Evolutionary conservation across 2,329 filamentous ascomycete genomes (phyloP).

Genomic region (Lasiodiplodia sp.): DNA sequence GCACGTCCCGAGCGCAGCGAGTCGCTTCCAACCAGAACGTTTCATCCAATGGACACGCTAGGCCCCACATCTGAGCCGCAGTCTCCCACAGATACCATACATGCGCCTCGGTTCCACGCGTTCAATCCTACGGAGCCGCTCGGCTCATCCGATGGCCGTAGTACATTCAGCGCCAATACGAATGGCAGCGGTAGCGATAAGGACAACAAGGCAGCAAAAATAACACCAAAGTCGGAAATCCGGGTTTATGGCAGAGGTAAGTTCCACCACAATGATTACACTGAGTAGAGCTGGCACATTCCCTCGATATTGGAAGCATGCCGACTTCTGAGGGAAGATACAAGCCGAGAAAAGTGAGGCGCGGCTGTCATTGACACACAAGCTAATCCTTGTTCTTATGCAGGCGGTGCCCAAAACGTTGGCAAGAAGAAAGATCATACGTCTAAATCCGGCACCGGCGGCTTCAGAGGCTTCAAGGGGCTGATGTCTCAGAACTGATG

Average conservation of each 20-base stretch:
- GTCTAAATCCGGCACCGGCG: constrained; percentile 22
- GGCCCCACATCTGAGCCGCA: constrained; percentile 13
- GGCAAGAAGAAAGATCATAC: constrained; percentile 55
- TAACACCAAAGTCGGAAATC: constrained; percentile 58
- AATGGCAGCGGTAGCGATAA: constrained; percentile 46
- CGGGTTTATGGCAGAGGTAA: constrained; percentile 64
- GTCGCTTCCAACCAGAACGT: constrained; percentile 31
- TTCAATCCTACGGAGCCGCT: constrained; percentile 28
- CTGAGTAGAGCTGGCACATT: neutral
- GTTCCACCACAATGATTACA: constrained; percentile 34
- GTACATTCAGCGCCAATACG: constrained; percentile 49
- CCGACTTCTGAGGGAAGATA: neutral
- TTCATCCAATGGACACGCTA: constrained; percentile 14
- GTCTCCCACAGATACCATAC: constrained; percentile 26
- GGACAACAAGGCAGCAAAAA: constrained; percentile 47
- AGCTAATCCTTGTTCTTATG: constrained; percentile 24
- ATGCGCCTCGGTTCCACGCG: constrained; percentile 25
- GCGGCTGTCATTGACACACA: constrained; percentile 8
- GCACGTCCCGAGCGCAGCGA: constrained; percentile 41
- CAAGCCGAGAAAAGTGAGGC: neutral
- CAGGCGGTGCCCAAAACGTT: constrained; percentile 62
- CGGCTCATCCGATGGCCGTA: constrained; percentile 46
- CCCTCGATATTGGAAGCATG: too few relatives aligned
- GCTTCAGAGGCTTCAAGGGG: constrained; percentile 31
- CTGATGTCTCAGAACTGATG: constrained; percentile 29